Percentiles rank a stretch among this genome's conserved stretches.
Conservation (phyloP, 371 early-diverging fungal genomes). For the Actinomortierella ambigua region DNA sequence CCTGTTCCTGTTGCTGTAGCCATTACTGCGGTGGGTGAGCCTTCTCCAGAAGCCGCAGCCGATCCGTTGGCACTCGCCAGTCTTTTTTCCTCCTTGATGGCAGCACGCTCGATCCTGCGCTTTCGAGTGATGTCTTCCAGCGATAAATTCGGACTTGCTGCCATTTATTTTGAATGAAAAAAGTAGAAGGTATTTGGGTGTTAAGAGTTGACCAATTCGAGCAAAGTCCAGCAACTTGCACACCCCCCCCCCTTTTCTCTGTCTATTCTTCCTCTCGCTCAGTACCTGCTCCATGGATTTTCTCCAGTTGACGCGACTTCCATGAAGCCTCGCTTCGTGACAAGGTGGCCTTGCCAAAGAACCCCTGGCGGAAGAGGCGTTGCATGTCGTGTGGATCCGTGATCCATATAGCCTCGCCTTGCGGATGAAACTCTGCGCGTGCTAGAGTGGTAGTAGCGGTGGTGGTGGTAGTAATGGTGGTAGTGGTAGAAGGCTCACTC, state of each 20-base stretch:
- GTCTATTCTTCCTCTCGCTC: too few relatives aligned
- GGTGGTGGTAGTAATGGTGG: not conserved
- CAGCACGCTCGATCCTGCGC: constrained; percentile 53
- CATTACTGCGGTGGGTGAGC: not conserved
- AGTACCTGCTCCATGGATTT: too few relatives aligned
- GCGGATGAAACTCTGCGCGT: constrained; percentile 23
- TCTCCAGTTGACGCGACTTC: constrained; percentile 25
- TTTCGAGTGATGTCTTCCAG: constrained; percentile 56
- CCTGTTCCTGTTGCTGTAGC: constrained; percentile 2
- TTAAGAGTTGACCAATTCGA: too few relatives aligned
- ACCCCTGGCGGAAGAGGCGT: constrained; percentile 67
- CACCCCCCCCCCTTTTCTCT: too few relatives aligned
- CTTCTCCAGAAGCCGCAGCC: constrained; percentile 4
- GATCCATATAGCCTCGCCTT: constrained; percentile 52
- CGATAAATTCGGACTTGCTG: constrained; percentile 6
- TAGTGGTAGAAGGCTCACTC: too few relatives aligned
- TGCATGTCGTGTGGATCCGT: constrained; percentile 29
- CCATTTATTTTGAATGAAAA: not conserved
- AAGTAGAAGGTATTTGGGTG: too few relatives aligned
- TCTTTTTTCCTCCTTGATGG: constrained; percentile 23
- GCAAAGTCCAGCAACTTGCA: too few relatives aligned
- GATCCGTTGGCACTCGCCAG: too few relatives aligned
- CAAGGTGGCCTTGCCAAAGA: constrained; percentile 86
- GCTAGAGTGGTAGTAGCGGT: not conserved
- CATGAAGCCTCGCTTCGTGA: constrained; percentile 85